Evolutionary conservation across 345 rosid species (phyloP).

Genomic region (Luvunga scandens): DNA sequence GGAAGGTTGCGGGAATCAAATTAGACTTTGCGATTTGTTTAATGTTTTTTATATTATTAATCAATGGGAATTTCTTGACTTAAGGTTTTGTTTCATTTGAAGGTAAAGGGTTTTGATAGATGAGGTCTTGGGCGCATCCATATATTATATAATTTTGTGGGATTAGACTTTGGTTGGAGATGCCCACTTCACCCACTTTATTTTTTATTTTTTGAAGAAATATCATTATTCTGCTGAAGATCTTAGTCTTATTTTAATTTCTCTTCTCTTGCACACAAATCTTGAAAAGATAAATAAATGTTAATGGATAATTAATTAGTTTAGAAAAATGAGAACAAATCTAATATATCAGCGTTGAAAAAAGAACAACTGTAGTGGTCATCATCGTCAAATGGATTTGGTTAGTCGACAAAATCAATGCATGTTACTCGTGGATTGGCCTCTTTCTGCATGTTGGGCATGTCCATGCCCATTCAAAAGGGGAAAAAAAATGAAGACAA

Average conservation of each 20-base stretch:
- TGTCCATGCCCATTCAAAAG: neutral
- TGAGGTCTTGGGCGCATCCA: neutral
- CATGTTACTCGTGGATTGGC: neutral
- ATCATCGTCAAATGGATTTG: constrained; percentile 18
- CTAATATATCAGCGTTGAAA: constrained; percentile 21
- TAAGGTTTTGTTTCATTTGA: constrained; percentile 11
- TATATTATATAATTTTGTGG: constrained; percentile 4
- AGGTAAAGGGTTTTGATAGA: neutral
- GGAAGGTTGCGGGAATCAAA: constrained; percentile 37
- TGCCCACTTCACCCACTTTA: constrained; percentile 31
- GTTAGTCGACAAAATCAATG: constrained; percentile 24
- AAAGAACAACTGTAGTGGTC: constrained; percentile 8
- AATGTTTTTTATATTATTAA: neutral
- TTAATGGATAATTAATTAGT: neutral
- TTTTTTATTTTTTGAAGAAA: neutral
- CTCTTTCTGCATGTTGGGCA: neutral
- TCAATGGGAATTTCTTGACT: constrained; percentile 15
- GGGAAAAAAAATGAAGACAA: neutral
- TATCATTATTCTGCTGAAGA: constrained; percentile 16
- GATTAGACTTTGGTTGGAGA: constrained; percentile 30
- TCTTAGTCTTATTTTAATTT: neutral
- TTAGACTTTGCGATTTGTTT: constrained; percentile 25
- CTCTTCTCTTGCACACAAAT: neutral
- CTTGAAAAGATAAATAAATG: constrained; percentile 16
- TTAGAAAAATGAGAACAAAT: neutral